These are phyloP conservation scores for Microsporum canis DNA, from an alignment of 2,329 filamentous ascomycete species.

Conservation along the genomic window DNA sequence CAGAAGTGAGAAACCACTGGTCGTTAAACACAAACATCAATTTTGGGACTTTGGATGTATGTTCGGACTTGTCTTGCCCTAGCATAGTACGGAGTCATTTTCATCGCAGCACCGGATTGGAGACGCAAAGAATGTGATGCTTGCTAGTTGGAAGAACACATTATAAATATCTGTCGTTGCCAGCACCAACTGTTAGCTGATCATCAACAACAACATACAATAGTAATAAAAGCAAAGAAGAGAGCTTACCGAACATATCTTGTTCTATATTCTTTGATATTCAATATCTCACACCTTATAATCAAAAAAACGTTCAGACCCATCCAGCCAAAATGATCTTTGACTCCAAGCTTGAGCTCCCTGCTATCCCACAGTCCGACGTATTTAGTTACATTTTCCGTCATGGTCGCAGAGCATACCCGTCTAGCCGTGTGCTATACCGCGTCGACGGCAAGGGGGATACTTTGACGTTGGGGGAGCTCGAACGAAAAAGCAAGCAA, in stretches of 20 bases:
- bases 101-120: background rate
- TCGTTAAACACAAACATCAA: too few relatives aligned
- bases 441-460: slow-evolving; percentile 10
- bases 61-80: background rate
- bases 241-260: background rate
- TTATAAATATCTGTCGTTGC: background rate
- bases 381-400: slow-evolving; percentile 16
- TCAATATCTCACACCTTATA: background rate
- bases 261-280: background rate
- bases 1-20: too few relatives aligned
- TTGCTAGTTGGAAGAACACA: background rate
- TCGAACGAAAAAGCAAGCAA: slow-evolving; percentile 14
- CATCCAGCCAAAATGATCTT: background rate
- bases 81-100: background rate
- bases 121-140: background rate
- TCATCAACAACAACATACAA: background rate
- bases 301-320: background rate
- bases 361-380: slow-evolving; percentile 6
- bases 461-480: slow-evolving; percentile 13
- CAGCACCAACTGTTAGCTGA: background rate
- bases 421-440: slow-evolving; percentile 12
- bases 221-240: background rate
- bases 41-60: too few relatives aligned
- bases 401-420: slow-evolving; percentile 10
- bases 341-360: background rate